Base-by-base conservation (phyloP, 306 rosid genomes). In the Arachis stenosperma region DNA sequence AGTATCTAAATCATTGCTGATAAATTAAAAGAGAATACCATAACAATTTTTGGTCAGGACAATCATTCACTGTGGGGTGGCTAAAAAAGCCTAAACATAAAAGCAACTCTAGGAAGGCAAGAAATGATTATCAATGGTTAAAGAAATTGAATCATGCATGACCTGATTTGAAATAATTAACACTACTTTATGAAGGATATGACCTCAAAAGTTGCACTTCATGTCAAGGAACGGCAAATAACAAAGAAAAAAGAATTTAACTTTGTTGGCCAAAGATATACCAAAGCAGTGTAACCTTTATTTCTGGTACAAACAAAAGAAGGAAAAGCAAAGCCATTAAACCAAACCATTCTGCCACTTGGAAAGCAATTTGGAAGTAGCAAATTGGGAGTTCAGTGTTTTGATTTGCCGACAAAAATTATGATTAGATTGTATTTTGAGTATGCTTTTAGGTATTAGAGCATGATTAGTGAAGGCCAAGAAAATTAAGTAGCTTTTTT, bases 201-300 rank as follows among this genome's bases (percentile, higher is more conserved):
- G 78, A 58, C 50, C 71, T 48, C 37, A 70, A 60, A 83, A n/a
- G 52, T 43, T 52, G 51, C 42, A 63, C 56, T 61, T 61, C 68
- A 76, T 54, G 62, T 58, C 7, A 44, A 70, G 36, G 42, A 17
- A 51, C 8, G 61, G 57, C 40, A 71, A 72, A 64, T 56, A 73
- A 48, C 54, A 11, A 30, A 14, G 59, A 64, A 55, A n/a, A 13
- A 53, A 53, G 36, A 4, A 3, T 53, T 61, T 8, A 72, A 54
- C 33, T 67, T 71, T 52, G 58, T 46, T 40, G 37, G 73, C 50
- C 7, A 61, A 4, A 61, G 67, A 76, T 75, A 71, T 66, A 77
- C 67, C 66, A 72, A 76, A 79, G 70, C 37, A 73, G 46, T 67
- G 54, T 83, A 6, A 70, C 58, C 63, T 61, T 67, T 76, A 79